Conservation (phyloP, 176 grass and related monocot genomes). For the Themeda triandra region DNA sequence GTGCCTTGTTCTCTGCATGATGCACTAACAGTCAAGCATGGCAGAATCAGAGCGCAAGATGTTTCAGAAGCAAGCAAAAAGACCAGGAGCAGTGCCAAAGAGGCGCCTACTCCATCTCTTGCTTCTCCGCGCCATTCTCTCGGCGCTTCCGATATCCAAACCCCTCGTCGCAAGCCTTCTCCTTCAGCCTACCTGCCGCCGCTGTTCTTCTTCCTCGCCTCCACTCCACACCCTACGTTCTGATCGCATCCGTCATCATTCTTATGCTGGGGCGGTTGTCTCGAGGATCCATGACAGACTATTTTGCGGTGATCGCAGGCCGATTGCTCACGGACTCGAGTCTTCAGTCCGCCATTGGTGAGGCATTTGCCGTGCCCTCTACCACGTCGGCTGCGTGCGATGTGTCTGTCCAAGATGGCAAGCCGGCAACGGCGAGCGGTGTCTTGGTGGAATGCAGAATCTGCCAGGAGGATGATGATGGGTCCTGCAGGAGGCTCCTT, state of each 20-base stretch:
- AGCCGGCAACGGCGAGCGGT: conserved; percentile 13
- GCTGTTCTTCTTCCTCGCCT: no score
- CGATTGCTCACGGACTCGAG: conserved; percentile 58
- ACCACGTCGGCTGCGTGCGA: neutral
- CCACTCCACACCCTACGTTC: no score
- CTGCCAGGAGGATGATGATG: conserved; percentile 73
- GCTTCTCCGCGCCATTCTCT: conserved; percentile 23
- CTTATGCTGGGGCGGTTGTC: neutral
- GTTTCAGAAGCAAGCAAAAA: conserved; percentile 30
- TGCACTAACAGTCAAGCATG: conserved; percentile 12
- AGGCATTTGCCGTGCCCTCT: conserved; percentile 10
- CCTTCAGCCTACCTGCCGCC: no score
- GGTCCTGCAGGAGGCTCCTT: conserved; percentile 60
- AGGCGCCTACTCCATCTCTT: conserved; percentile 50
- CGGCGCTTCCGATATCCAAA: conserved; percentile 48
- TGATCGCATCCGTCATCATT: no score
- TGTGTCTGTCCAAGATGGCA: neutral
- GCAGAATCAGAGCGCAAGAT: neutral
- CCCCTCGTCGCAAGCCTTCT: conserved; percentile 49
- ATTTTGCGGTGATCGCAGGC: conserved; percentile 60
- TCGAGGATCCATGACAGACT: conserved; percentile 40
- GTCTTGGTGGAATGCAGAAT: conserved; percentile 74
- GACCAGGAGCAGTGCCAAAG: neutral
- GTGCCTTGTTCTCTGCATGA: conserved; percentile 1
- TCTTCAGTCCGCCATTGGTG: conserved; percentile 46